phyloP scores from a whole-genome alignment of 495 filamentous ascomycete genomes.

The Podospora didyma region DNA sequence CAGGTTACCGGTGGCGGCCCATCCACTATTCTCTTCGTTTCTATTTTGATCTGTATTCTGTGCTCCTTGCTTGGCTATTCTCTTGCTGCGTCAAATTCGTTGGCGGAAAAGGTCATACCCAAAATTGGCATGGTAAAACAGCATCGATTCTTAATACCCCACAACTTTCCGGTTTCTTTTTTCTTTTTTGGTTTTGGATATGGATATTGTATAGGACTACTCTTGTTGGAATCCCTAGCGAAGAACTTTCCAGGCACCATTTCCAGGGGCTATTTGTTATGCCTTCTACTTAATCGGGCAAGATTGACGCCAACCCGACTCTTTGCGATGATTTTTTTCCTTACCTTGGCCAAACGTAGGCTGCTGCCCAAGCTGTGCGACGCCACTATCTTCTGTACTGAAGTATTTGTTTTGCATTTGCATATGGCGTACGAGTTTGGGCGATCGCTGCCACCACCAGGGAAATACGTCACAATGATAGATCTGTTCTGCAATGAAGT shows the following conservation, averaged over 20 bases:
- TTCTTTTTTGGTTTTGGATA: not conserved
- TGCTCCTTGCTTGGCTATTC: constrained; percentile 10
- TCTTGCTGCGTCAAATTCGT: constrained; percentile 7
- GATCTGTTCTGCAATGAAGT: constrained; percentile 33
- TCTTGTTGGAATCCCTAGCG: not conserved
- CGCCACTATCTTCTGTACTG: constrained; percentile 17
- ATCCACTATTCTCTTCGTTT: not conserved
- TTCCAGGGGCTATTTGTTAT: not conserved
- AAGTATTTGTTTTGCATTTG: constrained; percentile 24
- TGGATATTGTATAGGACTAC: constrained; percentile 6
- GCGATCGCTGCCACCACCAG: not conserved
- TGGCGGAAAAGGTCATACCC: constrained; percentile 20
- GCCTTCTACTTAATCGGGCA: constrained; percentile 3
- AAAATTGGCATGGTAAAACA: constrained; percentile 17
- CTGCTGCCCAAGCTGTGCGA: not conserved
- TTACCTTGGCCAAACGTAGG: not conserved
- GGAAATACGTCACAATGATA: constrained; percentile 19
- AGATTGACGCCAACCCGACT: constrained; percentile 2
- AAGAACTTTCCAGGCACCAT: not conserved
- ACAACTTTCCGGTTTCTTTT: not conserved
- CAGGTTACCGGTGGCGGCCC: not conserved
- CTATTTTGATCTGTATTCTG: constrained; percentile 14
- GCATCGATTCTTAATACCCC: constrained; percentile 13
- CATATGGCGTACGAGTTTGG: constrained; percentile 29
- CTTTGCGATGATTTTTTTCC: not conserved